Evolutionary conservation across 2,329 filamentous ascomycete species (phyloP).

Genomic region (Ceratocystiopsis minuta): DNA sequence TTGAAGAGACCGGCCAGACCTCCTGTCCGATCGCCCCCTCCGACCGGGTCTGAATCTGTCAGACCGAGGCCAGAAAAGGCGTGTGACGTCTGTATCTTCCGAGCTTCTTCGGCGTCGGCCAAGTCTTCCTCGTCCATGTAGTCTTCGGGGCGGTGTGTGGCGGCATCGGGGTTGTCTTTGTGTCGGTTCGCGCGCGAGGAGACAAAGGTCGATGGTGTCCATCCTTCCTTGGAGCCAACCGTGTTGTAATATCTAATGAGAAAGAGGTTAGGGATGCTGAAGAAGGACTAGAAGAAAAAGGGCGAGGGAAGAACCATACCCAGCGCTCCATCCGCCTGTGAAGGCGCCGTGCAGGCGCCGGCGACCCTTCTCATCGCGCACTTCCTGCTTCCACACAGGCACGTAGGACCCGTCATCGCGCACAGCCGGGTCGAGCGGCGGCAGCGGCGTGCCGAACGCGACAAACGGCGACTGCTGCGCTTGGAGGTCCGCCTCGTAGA

Average conservation of each 20-base stretch:
- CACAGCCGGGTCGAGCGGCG: conserved; percentile 53
- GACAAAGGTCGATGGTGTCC: conserved; percentile 80
- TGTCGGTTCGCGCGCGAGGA: conserved; percentile 69
- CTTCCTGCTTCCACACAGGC: conserved; percentile 96
- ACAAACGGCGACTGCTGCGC: conserved; percentile 55
- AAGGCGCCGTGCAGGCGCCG: conserved; percentile 92
- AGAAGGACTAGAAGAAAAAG: not conserved
- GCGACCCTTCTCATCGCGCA: conserved; percentile 77
- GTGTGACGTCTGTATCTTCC: conserved; percentile 52
- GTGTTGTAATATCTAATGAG: conserved; percentile 93
- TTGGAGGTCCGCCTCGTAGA: conserved; percentile 59
- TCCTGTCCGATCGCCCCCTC: not conserved
- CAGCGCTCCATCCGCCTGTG: conserved; percentile 90
- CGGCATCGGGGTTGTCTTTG: conserved; percentile 40
- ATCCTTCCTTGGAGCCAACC: conserved; percentile 95
- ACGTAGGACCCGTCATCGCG: conserved; percentile 86
- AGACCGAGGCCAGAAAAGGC: conserved; percentile 62
- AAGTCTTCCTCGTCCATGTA: conserved; percentile 98
- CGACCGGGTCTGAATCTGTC: conserved; percentile 37
- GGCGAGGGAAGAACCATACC: conserved; percentile 35
- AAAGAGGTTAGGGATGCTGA: not conserved
- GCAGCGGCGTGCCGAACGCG: conserved; percentile 69
- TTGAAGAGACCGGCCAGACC: conserved; percentile 55
- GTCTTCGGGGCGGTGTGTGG: conserved; percentile 56
- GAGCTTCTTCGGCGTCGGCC: conserved; percentile 65